phyloP scores from a whole-genome alignment of 2,329 filamentous ascomycete species.

The Orbilia quercus region DNA sequence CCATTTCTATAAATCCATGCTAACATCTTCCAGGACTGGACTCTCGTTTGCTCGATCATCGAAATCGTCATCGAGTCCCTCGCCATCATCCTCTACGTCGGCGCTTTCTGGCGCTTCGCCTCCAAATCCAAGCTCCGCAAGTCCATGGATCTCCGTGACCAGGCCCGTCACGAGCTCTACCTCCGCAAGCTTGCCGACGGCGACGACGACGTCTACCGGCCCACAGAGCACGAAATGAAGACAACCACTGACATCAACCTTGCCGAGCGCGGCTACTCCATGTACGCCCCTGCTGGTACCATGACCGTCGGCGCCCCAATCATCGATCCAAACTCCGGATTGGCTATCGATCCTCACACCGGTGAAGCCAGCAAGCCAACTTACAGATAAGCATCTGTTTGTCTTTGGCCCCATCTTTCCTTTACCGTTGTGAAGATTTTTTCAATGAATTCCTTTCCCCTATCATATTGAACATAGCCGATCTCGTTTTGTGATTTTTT shows the following conservation, averaged over 20 bases:
- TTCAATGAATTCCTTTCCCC: constrained; percentile 35
- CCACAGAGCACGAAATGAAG: constrained; percentile 55
- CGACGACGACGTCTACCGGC: constrained; percentile 53
- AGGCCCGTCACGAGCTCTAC: constrained; percentile 92
- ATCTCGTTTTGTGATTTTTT: constrained; percentile 25
- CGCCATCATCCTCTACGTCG: constrained; percentile 89
- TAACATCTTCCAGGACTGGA: constrained; percentile 78
- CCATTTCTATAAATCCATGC: constrained; percentile 38
- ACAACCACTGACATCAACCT: constrained; percentile 51
- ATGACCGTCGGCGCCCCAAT: constrained; percentile 45
- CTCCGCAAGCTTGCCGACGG: constrained; percentile 75
- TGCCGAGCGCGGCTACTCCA: constrained; percentile 53
- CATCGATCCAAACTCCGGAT: constrained; percentile 56
- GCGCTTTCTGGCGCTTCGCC: constrained; percentile 98
- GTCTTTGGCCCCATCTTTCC: constrained; percentile 5
- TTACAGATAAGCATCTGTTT: constrained; percentile 19
- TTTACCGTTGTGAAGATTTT: constrained; percentile 30
- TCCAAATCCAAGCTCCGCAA: constrained; percentile 94
- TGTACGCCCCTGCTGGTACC: constrained; percentile 30
- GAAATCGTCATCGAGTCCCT: constrained; percentile 93
- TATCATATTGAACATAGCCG: constrained; percentile 53
- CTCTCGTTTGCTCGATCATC: constrained; percentile 94
- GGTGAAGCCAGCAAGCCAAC: constrained; percentile 56
- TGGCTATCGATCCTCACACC: constrained; percentile 55
- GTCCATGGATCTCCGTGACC: constrained; percentile 95